Evolutionary conservation across 202 grass and related monocot species (phyloP).

Genomic region (Elaeis oleifera): DNA sequence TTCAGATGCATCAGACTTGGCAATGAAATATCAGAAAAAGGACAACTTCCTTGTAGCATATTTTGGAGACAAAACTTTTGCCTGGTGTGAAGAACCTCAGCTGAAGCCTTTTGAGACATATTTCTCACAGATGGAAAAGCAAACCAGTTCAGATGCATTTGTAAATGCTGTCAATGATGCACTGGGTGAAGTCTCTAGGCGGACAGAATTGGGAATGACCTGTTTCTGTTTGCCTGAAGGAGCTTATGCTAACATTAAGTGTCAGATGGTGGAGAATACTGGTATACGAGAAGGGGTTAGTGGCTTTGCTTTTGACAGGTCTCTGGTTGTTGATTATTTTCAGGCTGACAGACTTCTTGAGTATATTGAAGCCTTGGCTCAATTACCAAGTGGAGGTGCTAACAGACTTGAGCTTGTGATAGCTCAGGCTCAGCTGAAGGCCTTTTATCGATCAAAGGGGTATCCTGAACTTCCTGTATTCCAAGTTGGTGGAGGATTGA

Average conservation of each 20-base stretch:
- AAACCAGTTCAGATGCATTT: constrained; percentile 44
- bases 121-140: constrained; percentile 55
- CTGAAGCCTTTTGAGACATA: constrained; percentile 53
- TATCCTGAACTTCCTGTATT: constrained; percentile 46
- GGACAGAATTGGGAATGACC: constrained; percentile 37
- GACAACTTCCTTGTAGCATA: constrained; percentile 51
- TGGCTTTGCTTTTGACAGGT: constrained; percentile 34
- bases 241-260: constrained; percentile 23
- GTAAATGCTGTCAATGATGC: constrained; percentile 37
- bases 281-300: constrained; percentile 44
- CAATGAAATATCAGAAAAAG: constrained; percentile 46
- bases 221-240: constrained; percentile 50
- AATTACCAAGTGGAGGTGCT: constrained; percentile 30
- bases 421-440: constrained; percentile 49
- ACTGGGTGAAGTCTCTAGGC: constrained; percentile 58
- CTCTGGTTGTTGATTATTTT: constrained; percentile 38
- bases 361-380: constrained; percentile 40
- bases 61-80: constrained; percentile 57
- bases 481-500: constrained; percentile 26
- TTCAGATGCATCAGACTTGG: constrained; percentile 60
- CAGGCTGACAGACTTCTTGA: constrained; percentile 38
- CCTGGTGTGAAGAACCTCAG: constrained; percentile 69
- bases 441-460: constrained; percentile 47
- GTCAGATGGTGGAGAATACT: constrained; percentile 42
- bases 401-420: constrained; percentile 41